Base-by-base conservation (phyloP, 1,139 yeast genomes). In the Suhomyces yuchorum region DNA sequence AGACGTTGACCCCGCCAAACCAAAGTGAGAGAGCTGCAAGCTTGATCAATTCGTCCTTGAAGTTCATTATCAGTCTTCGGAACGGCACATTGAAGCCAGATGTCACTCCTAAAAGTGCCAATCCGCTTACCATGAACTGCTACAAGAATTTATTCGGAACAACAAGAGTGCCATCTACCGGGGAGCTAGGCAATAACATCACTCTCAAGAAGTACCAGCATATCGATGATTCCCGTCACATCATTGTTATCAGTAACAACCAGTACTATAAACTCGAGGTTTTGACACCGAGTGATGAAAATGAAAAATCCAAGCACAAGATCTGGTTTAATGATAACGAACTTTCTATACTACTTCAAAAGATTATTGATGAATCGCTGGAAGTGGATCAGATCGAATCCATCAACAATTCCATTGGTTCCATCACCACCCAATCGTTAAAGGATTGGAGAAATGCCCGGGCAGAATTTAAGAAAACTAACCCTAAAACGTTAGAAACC, bases 11-110 rank as follows among this genome's bases (percentile, higher is more conserved):
- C 49, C 82, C 84, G 28, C 87, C 89, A 5, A 72, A 78, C 50
- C 93, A 86, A 66, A 71, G 81, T 3, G 85, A 82, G 52, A 65
- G 92, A 41, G 83, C 91, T 4, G 84, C 91, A 2, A 84, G 79
- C 36, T 68, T 86, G 56, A 75, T 85, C 39, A 78, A 82, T 51
- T 84, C 90, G 2, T 77, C 87, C 3, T 69, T 85, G 57, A 79
- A 87, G 62, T 86, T 86, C 55, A 75, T 84, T 14, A 69, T 82
- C 14, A 80, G 87, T 22, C 67, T 85, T 49, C 73, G 87, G 45
- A 72, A 70, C 42, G 81, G 77, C 20, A 66, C 76, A 0, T 67
- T 86, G 49, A 73, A 77, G 43, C 81, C 85, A 0, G 95, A 86
- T 62, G 46, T 67, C 12, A 76, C 86, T 24, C 82, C 85, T 3